Base-by-base conservation (phyloP, 108 stramenopile genomes). In the Hondaea fermentalgiana region DNA sequence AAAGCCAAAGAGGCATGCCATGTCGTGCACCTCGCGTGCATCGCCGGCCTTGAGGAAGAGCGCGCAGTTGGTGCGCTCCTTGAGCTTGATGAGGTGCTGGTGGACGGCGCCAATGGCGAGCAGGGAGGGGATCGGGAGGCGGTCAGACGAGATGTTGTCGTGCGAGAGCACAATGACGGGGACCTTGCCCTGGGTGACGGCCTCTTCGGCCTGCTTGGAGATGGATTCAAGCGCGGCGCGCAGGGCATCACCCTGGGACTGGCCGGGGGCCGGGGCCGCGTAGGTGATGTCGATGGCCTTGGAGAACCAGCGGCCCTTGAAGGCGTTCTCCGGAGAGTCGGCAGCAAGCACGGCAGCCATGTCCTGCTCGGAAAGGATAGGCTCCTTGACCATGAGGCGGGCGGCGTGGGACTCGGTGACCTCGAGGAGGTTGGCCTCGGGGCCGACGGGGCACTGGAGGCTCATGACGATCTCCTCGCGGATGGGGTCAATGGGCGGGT, bases 391-490 rank as follows among this genome's bases (percentile, higher is more conserved):
- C 44, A 96, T 95, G 57, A 98, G 94, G 87, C 97, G 93, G 89
- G 93, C 90, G 90, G 96, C 96, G 91, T 96, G 95, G n/a, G 94
- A 87, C 72, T 89, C 95, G 19, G 96, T 92, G 59, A 96, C 95
- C 23, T 95, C 92, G 76, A 99, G 91, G 10, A 97, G 91, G 89
- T 98, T 98, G 29, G 96, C 96, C 89, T 98, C 96, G 14, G 96
- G 95, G 44, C 98, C 98, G 57, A 99, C 96, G 6, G 97, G 96
- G 89, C 97, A 97, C 53, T 97, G 96, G 6, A 99, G 95, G 89
- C 96, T 97, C 98, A 99, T 99, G 72, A 98, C 98, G 90, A 97
- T 96, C 91, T 97, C 97, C 93, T 99, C 98, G 57, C 97, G 95
- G 88, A 99, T 96, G 3, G 98, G 98, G 90, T 99, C 98, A 89